phyloP scores from a whole-genome alignment of 2,329 filamentous ascomycete genomes.

The Bipolaris bicolor region DNA sequence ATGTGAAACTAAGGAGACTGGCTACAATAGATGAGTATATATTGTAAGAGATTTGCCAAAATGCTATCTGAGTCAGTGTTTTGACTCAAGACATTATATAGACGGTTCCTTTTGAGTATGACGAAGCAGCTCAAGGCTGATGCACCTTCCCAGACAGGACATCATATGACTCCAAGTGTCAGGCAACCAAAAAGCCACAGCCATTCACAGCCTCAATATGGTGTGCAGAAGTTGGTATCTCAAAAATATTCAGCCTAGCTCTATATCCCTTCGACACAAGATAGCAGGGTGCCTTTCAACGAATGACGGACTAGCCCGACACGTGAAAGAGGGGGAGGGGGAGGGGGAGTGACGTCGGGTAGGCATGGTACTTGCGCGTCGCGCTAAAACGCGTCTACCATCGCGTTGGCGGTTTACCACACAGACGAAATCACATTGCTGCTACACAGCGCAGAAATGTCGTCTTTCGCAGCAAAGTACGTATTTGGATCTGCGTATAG shows the following conservation, averaged over 20 bases:
- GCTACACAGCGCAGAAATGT: slow-evolving; percentile 27
- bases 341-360: slow-evolving; percentile 19
- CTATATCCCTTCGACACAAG: neutral
- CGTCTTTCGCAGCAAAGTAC: slow-evolving; percentile 34
- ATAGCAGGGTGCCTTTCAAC: neutral
- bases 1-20: neutral
- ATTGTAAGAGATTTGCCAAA: neutral
- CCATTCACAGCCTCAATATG: neutral
- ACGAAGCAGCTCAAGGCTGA: neutral
- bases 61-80: slow-evolving; percentile 1
- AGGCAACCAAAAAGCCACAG: neutral
- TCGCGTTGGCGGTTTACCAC: slow-evolving; percentile 19
- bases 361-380: slow-evolving; percentile 20
- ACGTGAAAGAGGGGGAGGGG: neutral
- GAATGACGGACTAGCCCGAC: neutral
- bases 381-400: slow-evolving; percentile 35
- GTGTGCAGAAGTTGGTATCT: neutral
- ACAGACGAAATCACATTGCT: slow-evolving; percentile 12
- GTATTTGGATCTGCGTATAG: slow-evolving; percentile 1
- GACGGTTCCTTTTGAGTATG: neutral
- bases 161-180: slow-evolving; percentile 9
- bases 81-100: neutral
- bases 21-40: neutral
- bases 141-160: slow-evolving; percentile 14
- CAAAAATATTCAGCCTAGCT: neutral